Evolutionary conservation across 257 asterid species (phyloP), one percentile per base, ranked within the genome.

Genomic region (Nemophila menziesii): DNA sequence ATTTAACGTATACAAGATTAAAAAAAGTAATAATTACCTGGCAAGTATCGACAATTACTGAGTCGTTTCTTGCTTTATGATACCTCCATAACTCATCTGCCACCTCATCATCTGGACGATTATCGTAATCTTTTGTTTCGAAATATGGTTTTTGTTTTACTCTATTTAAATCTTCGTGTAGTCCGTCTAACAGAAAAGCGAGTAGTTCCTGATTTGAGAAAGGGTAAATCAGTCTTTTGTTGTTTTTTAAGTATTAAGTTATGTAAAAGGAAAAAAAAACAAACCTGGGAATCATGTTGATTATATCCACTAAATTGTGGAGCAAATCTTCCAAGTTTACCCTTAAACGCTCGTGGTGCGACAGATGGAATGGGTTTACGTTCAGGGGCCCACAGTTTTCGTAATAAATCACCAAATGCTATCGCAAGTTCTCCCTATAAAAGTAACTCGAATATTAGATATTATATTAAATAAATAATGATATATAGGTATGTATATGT

Each of bases 221-320:
- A 51, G 21, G 57, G 36, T 29, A 2, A 29, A 2, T 29, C 9
- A 29, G 8, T 29, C 36, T 7, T 13, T 29, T 29, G 12, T 29
- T 29, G 1, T 13, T 2, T 29, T 29, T 29, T 29, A 7, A 10
- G 12, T 29, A 1, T 29, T 29, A 7, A 13, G 36, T 29, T 29
- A 7, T 2, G 36, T 13, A 29, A 29, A 29, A 3, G 9, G 12
- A 29, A 8, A 8, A 14, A 16, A 21, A 49, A 33, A 66, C 63
- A 16, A 58, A 81, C 98, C 92, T 90, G 98, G 10, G 96, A 80
- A 64, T 90, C 98, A 65, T 90, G 94, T 70, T 90, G 98, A 72
- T 90, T 90, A 68, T 90, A 85, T 20, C 98, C 98, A 52, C 93
- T 81, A 67, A 90, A 90, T 60, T 80, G 96, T n/a, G 98, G 98